A percentile compares a stretch with the other conserved stretches of the same genome.
Conservation (phyloP, 345 rosid species). For the Excoecaria cochinchinensis region DNA sequence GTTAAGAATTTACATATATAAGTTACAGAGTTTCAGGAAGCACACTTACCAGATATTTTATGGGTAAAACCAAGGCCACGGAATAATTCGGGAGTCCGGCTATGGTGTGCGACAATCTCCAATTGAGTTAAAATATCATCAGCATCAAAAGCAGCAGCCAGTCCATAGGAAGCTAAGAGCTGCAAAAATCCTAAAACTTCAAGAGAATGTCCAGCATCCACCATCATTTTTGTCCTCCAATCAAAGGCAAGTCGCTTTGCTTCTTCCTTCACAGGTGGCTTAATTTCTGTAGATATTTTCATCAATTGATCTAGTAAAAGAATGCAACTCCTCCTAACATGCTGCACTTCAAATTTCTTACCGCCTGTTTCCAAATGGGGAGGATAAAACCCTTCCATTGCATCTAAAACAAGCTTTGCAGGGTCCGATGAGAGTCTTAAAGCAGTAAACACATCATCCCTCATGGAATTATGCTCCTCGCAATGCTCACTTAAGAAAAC, state of each 20-base stretch:
- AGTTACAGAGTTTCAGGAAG: neutral
- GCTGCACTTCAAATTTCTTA: conserved; percentile 27
- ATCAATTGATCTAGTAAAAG: conserved; percentile 49
- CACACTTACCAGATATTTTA: conserved; percentile 30
- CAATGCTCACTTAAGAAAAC: conserved; percentile 45
- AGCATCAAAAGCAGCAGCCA: conserved; percentile 29
- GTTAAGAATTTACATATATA: neutral
- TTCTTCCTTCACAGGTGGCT: conserved; percentile 30
- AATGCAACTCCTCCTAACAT: conserved; percentile 43
- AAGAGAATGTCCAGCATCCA: conserved; percentile 16
- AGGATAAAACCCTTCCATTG: conserved; percentile 46
- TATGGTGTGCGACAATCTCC: conserved; percentile 21
- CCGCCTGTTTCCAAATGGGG: conserved; percentile 28
- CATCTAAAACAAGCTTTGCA: conserved; percentile 58
- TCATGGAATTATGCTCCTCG: conserved; percentile 31
- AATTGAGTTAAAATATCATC: conserved; percentile 34
- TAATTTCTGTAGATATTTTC: conserved; percentile 36
- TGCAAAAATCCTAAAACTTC: conserved; percentile 40
- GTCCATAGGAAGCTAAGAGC: conserved; percentile 40
- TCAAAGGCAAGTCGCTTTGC: conserved; percentile 39
- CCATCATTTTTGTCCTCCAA: conserved; percentile 30
- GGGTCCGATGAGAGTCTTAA: conserved; percentile 44
- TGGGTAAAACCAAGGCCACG: conserved; percentile 34
- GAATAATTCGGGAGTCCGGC: conserved; percentile 32
- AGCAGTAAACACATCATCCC: conserved; percentile 24